A percentile compares a stretch with the other conserved stretches of the same genome.
Evolutionary conservation across 305 asterid genomes (phyloP).

Genomic region (Solanum hybrid): DNA sequence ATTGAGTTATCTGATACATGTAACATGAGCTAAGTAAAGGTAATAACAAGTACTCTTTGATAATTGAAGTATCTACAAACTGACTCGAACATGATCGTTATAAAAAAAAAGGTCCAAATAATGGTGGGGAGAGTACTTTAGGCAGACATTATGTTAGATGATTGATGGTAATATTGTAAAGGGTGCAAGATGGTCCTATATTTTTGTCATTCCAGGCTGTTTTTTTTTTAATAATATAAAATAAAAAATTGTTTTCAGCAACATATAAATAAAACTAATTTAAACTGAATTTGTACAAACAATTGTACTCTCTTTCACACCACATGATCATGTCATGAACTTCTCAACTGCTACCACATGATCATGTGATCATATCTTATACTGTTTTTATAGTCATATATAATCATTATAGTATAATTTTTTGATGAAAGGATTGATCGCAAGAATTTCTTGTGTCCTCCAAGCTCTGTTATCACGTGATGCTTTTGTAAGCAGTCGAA

Average conservation of each 20-base stretch:
- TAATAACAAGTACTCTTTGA: not conserved
- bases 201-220: not conserved
- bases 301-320: not conserved
- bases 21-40: not conserved
- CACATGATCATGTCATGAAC: constrained; percentile 5
- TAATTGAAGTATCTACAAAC: not conserved
- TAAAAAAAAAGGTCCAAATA: not conserved
- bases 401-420: not conserved
- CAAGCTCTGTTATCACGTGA: not conserved
- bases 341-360: not conserved
- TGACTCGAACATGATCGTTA: not conserved
- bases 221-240: not conserved
- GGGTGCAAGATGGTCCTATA: not conserved
- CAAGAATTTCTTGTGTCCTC: not conserved
- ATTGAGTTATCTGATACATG: not conserved
- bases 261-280: not conserved
- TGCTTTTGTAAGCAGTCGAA: too few relatives aligned
- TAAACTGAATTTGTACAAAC: not conserved
- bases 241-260: not conserved
- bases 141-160: not conserved
- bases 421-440: not conserved
- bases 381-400: not conserved
- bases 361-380: not conserved
- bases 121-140: not conserved
- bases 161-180: not conserved